Evolutionary conservation across 352 stramenopile genomes (phyloP), one percentile per base, ranked within the genome.

Genomic region (Phytopythium ostracodes): DNA sequence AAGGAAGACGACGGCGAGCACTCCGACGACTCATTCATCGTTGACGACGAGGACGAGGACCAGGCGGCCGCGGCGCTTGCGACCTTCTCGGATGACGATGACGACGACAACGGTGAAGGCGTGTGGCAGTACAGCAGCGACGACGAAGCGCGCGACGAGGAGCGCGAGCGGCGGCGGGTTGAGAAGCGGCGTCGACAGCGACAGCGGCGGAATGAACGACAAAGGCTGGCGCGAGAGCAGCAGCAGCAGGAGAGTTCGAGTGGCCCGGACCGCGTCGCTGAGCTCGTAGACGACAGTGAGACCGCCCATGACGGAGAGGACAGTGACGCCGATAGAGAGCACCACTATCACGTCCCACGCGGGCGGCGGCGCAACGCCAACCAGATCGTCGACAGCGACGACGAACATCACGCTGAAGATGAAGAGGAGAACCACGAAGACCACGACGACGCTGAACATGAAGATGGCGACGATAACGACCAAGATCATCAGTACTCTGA

Each of bases 21-120:
- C n/a, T 84, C 73, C 4, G 77, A 92, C 22, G 75, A 90, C 59
- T 92, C 78, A 15, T 92, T 92, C 33, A 87, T 92, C 43, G 80
- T 88, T 14, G 72, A 88, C 46, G 77, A 88, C 36, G 60, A 83
- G 29, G 66, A 68, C 15, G 58, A 60, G 24, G 69, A 76, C 0
- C 55, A 70, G 44, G 56, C 55, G 18, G 52, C 51, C 11, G 64
- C 66, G 33, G 49, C 44, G 11, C 46, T 54, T 15, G 64, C 66
- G 35, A 40, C 49, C 11, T 78, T 81, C 59, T 81, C 65, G 3
- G 60, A 72, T 51, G 65, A 73, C 27, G 71, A 75, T 40, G 58
- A 64, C 9, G 60, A 18, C n/a, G 20, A 49, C 20, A 2, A 72
- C n/a, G 65, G 61, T 17, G 55, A 81, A 58, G 63, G 38, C 18